Evolutionary conservation across 1,139 yeast species (phyloP).

Genomic region (Geotrichum histeridarum): DNA sequence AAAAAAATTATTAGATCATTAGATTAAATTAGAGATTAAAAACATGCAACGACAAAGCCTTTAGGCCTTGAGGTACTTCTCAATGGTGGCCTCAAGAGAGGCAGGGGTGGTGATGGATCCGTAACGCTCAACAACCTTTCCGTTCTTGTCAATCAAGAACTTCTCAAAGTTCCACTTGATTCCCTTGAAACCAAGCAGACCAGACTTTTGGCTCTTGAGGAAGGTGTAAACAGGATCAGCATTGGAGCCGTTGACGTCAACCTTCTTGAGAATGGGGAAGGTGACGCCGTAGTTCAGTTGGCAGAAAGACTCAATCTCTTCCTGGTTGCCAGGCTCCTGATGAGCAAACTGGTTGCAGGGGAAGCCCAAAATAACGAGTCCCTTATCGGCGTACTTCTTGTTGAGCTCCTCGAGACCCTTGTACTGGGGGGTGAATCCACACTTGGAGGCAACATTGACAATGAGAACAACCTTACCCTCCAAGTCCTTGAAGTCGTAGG

Average conservation of each 20-base stretch:
- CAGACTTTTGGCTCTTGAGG: constrained; percentile 62
- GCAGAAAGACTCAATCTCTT: constrained; percentile 61
- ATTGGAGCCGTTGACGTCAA: constrained; percentile 81
- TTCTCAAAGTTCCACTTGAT: constrained; percentile 96
- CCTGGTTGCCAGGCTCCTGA: constrained; percentile 77
- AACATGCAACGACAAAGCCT: neutral
- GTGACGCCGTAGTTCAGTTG: constrained; percentile 69
- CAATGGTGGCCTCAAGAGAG: constrained; percentile 48
- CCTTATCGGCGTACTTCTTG: constrained; percentile 69
- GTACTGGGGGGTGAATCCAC: constrained; percentile 57
- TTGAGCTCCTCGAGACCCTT: constrained; percentile 76
- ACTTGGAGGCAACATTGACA: constrained; percentile 90
- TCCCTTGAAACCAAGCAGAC: constrained; percentile 70
- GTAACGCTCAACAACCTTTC: constrained; percentile 67
- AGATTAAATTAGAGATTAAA: no score
- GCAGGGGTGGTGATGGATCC: constrained; percentile 66
- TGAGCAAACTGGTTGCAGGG: constrained; percentile 88
- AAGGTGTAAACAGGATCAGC: constrained; percentile 77
- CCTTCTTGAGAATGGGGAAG: constrained; percentile 81
- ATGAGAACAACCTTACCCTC: constrained; percentile 87
- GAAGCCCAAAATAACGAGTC: constrained; percentile 79
- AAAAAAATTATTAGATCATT: no score
- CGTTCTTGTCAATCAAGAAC: constrained; percentile 67
- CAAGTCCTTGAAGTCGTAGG: constrained; percentile 61
- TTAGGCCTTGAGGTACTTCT: constrained; percentile 40